Percentiles rank a stretch among this genome's conserved stretches.
These are phyloP conservation scores for Aspergillus taichungensis DNA, from an alignment of 495 filamentous ascomycete genomes.

Conservation along the genomic window DNA sequence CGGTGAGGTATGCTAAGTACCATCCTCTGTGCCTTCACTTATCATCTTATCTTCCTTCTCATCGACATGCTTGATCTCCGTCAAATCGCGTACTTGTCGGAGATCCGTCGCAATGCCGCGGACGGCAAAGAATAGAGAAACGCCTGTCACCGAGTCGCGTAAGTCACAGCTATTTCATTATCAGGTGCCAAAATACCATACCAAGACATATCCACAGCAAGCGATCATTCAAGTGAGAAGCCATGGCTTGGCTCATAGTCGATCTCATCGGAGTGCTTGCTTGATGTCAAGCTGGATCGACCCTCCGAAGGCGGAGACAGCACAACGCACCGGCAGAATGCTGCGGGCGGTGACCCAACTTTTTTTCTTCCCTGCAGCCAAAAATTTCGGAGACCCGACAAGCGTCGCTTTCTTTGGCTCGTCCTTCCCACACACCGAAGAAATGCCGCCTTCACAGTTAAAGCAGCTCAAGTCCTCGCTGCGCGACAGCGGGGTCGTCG, in stretches of 20 bases:
- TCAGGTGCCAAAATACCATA: constrained; percentile 5
- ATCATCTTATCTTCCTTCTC: constrained; percentile 37
- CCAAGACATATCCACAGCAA: constrained; percentile 39
- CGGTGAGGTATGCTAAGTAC: constrained; percentile 11
- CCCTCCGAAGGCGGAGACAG: neutral
- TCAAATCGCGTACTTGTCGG: constrained; percentile 36
- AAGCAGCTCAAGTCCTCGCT: constrained; percentile 91
- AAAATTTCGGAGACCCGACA: constrained; percentile 16
- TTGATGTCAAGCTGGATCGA: too few relatives aligned
- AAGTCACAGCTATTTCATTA: neutral
- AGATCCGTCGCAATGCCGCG: constrained; percentile 39
- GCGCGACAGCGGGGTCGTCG: constrained; percentile 75
- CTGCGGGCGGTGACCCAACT: constrained; percentile 25
- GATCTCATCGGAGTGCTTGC: neutral
- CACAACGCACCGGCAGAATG: constrained; percentile 24
- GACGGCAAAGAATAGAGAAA: constrained; percentile 38
- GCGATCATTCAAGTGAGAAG: constrained; percentile 31
- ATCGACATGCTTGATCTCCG: constrained; percentile 38
- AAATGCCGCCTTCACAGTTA: constrained; percentile 90
- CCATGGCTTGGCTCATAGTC: constrained; percentile 18
- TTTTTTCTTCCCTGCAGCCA: constrained; percentile 21
- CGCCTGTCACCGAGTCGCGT: constrained; percentile 21
- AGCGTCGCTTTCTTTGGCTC: constrained; percentile 1
- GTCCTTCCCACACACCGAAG: constrained; percentile 11
- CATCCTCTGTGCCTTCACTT: constrained; percentile 41